These are phyloP conservation scores for Triticum aestivum DNA, from an alignment of 176 grass and related monocot genomes.

Conservation along the genomic window IWGSC_CS_RefSeq_v2.1 NC_057798.1:393834147-393834646, in stretches of 20 bases:
- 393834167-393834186: not conserved
- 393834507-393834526: not conserved
- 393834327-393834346: not conserved
- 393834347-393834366: constrained; percentile 5
- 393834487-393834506: not conserved
- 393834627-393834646: constrained; percentile 81
- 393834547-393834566: constrained; percentile 48
- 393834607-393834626: constrained; percentile 91
- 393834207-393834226: not conserved
- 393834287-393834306: not conserved
- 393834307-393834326: not conserved
- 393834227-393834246: not conserved
- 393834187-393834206: not conserved
- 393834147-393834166: not conserved
- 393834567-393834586: constrained; percentile 94
- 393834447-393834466: constrained; percentile 8
- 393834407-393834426: not conserved
- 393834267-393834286: not conserved
- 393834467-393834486: constrained; percentile 15
- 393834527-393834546: constrained; percentile 2
- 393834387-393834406: not conserved
- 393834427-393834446: constrained; percentile 24
- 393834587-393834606: constrained; percentile 97
- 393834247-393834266: not conserved
- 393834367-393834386: not conserved